Percentiles rank a stretch among this genome's conserved stretches.
Conservation (phyloP, 192 early-diverging fungal genomes). For the Podila verticillata region DNA sequence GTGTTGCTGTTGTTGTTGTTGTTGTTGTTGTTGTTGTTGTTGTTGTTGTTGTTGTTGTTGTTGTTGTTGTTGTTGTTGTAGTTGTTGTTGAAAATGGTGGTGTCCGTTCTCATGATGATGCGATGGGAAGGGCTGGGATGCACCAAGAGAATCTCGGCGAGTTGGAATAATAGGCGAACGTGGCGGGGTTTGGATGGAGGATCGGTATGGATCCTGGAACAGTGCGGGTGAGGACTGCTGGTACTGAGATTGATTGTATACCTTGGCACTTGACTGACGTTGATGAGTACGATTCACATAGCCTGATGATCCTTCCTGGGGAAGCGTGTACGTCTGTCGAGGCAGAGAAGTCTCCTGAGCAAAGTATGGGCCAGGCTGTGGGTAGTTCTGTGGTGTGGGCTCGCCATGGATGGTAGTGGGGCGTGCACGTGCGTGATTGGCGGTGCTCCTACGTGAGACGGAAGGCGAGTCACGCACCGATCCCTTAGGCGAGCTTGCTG, state of each 20-base stretch:
- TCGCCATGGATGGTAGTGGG: constrained; percentile 49
- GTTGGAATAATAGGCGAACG: constrained; percentile 24
- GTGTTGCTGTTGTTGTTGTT: background rate
- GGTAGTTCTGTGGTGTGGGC: constrained; percentile 19
- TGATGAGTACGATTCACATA: background rate
- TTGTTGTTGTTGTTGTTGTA: background rate
- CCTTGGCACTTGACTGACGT: background rate
- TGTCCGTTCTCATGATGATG: background rate
- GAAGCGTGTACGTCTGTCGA: background rate
- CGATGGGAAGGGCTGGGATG: constrained; percentile 4
- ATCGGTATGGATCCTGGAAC: constrained; percentile 7
- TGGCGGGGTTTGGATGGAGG: constrained; percentile 16
- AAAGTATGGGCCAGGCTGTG: background rate
- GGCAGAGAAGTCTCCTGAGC: constrained; percentile 3
- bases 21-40: background rate
- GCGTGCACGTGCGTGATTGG: constrained; percentile 17
- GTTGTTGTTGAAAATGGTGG: constrained; percentile 1
- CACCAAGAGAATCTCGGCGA: constrained; percentile 23
- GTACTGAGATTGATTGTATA: background rate
- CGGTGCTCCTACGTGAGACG: constrained; percentile 5
- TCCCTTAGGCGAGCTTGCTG: constrained; percentile 8
- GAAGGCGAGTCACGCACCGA: constrained; percentile 20
- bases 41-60: background rate
- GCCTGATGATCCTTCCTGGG: background rate
- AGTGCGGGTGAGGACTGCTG: constrained; percentile 20